Evolutionary conservation across 768 basidiomycete genomes (phyloP).

Genomic region (Suillus brevipes): DNA sequence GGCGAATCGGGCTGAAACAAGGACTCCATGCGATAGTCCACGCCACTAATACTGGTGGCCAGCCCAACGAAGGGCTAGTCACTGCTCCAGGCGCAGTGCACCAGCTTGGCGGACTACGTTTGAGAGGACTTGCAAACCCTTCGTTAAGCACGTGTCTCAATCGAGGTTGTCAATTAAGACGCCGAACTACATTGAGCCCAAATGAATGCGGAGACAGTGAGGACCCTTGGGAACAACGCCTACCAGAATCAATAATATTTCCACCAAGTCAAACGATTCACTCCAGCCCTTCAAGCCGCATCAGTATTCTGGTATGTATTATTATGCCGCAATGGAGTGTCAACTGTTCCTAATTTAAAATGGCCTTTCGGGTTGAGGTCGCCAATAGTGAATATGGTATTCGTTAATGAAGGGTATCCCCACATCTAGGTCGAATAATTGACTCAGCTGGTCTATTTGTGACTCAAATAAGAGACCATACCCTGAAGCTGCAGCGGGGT

Average conservation of each 20-base stretch:
- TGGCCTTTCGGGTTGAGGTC: conserved; percentile 24
- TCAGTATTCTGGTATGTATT: conserved; percentile 19
- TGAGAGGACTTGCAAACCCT: background rate
- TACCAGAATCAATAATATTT: background rate
- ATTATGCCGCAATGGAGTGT: conserved; percentile 16
- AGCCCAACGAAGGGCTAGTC: conserved; percentile 20
- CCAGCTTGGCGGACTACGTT: background rate
- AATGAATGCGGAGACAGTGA: background rate
- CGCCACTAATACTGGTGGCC: conserved; percentile 24
- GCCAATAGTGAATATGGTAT: conserved; percentile 30
- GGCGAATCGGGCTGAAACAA: conserved; percentile 17
- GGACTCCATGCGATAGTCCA: conserved; percentile 28
- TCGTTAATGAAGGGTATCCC: conserved; percentile 21
- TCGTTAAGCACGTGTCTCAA: background rate
- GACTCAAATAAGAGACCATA: conserved; percentile 12
- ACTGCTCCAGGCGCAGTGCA: background rate
- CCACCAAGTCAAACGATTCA: conserved; percentile 17
- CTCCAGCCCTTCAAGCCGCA: conserved; percentile 34
- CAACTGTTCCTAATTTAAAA: conserved; percentile 23
- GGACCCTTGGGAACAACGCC: background rate
- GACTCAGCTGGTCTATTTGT: conserved; percentile 13
- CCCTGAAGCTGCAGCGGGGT: conserved; percentile 18
- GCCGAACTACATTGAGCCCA: background rate
- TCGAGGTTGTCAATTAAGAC: background rate
- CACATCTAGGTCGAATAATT: conserved; percentile 25